A percentile compares a stretch with the other conserved stretches of the same genome.
Evolutionary conservation across 768 basidiomycete genomes (phyloP).

Genomic region (Psilocybe tampanensis): DNA sequence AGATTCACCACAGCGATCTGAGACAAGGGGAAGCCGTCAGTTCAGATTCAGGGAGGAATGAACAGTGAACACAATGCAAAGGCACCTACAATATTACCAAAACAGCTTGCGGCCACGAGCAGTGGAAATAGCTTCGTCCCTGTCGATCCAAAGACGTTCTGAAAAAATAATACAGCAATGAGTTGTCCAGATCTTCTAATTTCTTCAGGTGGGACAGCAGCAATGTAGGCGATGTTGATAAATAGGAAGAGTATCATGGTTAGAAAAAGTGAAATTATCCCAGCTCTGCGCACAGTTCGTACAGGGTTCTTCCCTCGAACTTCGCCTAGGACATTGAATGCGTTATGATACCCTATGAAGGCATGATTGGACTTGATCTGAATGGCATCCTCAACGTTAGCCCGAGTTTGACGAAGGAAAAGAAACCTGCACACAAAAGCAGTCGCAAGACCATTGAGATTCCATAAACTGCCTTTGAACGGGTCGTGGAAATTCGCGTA

Average conservation of each 20-base stretch:
- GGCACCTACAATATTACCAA: slow-evolving; percentile 38
- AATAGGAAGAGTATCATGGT: slow-evolving; percentile 47
- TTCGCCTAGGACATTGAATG: slow-evolving; percentile 50
- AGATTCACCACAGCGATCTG: slow-evolving; percentile 33
- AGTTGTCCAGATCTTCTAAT: slow-evolving; percentile 34
- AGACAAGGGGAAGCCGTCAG: neutral
- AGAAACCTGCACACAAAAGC: slow-evolving; percentile 33
- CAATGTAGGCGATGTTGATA: slow-evolving; percentile 43
- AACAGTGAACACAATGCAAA: neutral
- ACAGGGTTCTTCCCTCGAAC: slow-evolving; percentile 41
- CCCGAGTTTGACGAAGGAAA: neutral
- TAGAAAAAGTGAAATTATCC: slow-evolving; percentile 41
- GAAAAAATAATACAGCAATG: slow-evolving; percentile 37
- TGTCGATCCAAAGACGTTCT: slow-evolving; percentile 29
- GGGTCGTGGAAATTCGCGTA: slow-evolving; percentile 56
- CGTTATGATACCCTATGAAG: slow-evolving; percentile 35
- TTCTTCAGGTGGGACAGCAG: slow-evolving; percentile 36
- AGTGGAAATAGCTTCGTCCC: slow-evolving; percentile 32
- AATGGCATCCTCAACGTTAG: slow-evolving; percentile 4
- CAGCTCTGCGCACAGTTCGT: slow-evolving; percentile 45
- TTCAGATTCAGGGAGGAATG: neutral
- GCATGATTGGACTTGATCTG: slow-evolving; percentile 38
- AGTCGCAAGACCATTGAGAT: slow-evolving; percentile 43
- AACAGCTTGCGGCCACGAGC: slow-evolving; percentile 34
- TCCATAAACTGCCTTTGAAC: slow-evolving; percentile 52